These are phyloP conservation scores for Murraya koenigii DNA, from an alignment of 345 rosid genomes.

Conservation along the genomic window DNA sequence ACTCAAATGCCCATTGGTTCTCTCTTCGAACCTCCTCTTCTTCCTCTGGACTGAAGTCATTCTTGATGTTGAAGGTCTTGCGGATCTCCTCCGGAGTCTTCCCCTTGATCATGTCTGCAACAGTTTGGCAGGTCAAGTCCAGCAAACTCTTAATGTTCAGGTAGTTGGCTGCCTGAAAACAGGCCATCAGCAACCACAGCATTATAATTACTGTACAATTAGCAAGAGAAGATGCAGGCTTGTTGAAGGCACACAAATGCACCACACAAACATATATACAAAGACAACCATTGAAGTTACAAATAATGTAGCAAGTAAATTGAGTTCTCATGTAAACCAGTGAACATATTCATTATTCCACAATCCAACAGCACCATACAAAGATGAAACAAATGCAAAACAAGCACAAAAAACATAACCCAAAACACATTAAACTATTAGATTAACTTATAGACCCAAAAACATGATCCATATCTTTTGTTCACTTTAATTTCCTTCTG, in stretches of 20 bases:
- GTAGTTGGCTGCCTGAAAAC: conserved; percentile 63
- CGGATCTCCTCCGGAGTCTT: conserved; percentile 65
- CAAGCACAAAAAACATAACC: background rate
- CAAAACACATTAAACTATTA: background rate
- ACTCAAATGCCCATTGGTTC: conserved; percentile 74
- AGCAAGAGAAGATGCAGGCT: background rate
- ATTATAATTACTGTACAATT: too few species aligned
- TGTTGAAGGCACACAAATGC: too few species aligned
- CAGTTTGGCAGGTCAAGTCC: conserved; percentile 59
- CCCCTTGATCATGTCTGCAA: conserved; percentile 71
- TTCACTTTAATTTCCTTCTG: background rate
- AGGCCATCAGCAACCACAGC: background rate
- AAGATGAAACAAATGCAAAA: too few species aligned
- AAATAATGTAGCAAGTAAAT: background rate
- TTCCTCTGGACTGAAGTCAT: conserved; percentile 53
- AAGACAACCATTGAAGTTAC: background rate
- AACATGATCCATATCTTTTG: background rate
- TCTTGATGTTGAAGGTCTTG: conserved; percentile 53
- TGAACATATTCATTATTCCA: background rate
- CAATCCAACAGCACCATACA: background rate
- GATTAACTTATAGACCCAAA: background rate
- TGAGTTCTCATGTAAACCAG: background rate
- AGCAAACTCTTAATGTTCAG: conserved; percentile 50
- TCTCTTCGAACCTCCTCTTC: conserved; percentile 60
- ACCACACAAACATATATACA: background rate